Evolutionary conservation across 2,329 filamentous ascomycete species (phyloP).

Genomic region (Monosporascus cannonballus): DNA sequence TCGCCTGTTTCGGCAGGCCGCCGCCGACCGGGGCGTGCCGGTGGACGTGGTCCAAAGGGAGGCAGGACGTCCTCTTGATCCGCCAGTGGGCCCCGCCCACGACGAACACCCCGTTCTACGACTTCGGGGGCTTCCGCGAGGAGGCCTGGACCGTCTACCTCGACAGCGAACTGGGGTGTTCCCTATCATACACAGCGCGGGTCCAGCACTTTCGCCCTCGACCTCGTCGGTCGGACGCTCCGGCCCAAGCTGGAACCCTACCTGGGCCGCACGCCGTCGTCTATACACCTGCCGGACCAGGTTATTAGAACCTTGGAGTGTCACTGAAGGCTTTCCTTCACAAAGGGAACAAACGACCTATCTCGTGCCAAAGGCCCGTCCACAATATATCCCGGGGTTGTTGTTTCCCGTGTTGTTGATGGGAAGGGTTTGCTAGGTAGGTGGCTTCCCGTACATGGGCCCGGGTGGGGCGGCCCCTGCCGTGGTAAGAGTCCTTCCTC

Average conservation of each 20-base stretch:
- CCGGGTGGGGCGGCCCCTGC: too few relatives aligned
- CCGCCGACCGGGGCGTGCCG: neutral
- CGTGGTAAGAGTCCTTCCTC: too few relatives aligned
- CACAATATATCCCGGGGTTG: too few relatives aligned
- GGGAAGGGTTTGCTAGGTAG: too few relatives aligned
- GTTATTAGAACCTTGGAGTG: neutral
- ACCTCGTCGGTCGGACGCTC: neutral
- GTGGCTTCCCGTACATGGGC: too few relatives aligned
- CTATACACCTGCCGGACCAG: neutral
- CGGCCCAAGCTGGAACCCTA: neutral
- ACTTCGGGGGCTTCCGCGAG: neutral
- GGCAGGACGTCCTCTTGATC: neutral
- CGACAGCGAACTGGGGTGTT: neutral
- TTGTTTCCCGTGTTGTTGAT: too few relatives aligned
- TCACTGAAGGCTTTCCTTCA: neutral
- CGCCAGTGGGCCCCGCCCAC: neutral
- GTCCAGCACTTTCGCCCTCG: neutral
- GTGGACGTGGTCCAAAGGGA: neutral
- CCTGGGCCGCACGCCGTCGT: neutral
- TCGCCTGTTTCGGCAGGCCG: neutral
- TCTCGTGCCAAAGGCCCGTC: neutral
- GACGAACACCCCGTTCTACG: neutral
- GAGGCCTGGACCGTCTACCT: neutral
- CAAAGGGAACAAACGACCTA: neutral
- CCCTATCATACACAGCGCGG: neutral